Conservation (phyloP, 164 flowering plant species). For the Aristolochia californica region DNA sequence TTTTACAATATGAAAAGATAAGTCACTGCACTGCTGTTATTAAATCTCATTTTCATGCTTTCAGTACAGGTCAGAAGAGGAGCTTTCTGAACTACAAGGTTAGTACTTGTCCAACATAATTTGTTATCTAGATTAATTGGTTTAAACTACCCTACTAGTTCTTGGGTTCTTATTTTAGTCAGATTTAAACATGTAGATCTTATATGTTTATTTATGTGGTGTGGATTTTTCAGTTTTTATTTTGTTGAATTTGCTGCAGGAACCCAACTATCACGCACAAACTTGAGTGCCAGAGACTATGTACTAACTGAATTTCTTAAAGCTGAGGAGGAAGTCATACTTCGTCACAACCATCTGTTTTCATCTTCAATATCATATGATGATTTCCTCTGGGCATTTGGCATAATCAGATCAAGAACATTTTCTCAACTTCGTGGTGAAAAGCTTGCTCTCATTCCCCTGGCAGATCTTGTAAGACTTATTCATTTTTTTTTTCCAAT, state of each 20-base stretch:
- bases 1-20: too few relatives aligned
- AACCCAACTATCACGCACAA: slow-evolving; percentile 72
- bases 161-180: neutral
- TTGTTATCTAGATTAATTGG: neutral
- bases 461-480: slow-evolving; percentile 65
- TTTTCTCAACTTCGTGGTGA: slow-evolving; percentile 85
- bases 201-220: too few relatives aligned
- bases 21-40: slow-evolving; percentile 17
- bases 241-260: slow-evolving; percentile 33
- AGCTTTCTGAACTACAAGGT: slow-evolving; percentile 88
- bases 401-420: slow-evolving; percentile 79
- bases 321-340: slow-evolving; percentile 55
- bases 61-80: slow-evolving; percentile 99
- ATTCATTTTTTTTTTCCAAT: neutral
- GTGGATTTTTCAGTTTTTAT: too few relatives aligned
- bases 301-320: slow-evolving; percentile 59
- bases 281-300: slow-evolving; percentile 63
- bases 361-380: slow-evolving; percentile 53
- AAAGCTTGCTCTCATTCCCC: slow-evolving; percentile 76
- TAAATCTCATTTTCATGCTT: slow-evolving; percentile 30
- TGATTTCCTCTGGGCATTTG: slow-evolving; percentile 96
- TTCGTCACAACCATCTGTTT: slow-evolving; percentile 55
- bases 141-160: neutral
- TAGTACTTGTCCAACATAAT: slow-evolving; percentile 1
- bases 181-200: neutral